Base-by-base conservation (phyloP, 1,284 basidiomycete species). In the Wallemia ichthyophaga region DNA sequence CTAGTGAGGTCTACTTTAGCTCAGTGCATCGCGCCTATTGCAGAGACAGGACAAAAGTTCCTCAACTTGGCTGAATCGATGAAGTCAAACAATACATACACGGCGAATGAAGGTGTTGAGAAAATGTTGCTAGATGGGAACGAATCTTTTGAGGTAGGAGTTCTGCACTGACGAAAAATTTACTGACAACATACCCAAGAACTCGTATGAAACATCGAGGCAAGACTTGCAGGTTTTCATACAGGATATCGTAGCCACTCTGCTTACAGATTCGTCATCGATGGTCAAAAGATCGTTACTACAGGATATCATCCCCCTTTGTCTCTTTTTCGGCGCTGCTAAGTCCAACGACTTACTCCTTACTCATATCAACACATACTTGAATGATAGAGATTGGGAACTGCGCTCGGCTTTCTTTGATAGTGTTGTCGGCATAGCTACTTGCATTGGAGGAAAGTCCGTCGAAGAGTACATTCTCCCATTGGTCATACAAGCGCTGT, bases 351-450 rank as follows among this genome's bases (percentile, higher is more conserved):
- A 98, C 64, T 83, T 92, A 1, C 73, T 99, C 3, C 73, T 98
- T 23, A 89, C 87, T 64, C 91, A 98, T 68, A 92, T 98, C 81
- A 91, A 98, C 68, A 98, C 94, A 0, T 98, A 95, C 66, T 76
- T 98, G 64, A 98, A 98, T 67, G 91, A 96, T 65, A 74, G 85
- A 11, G 87, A 94, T 66, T 96, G 92, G 91, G 71, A 84, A 24
- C 71, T 98, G 55, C 76, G 94, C 1, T 78, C 82, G 63, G 85
- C 86, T 0, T 96, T 98, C 69, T 95, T 96, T 66, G 88, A 94
- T 67, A 85, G 85, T 62, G 87, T 96, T 25, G 85, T 94, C 7
- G 86, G 86, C 61, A 86, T 99, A 1, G 92, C 88, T 3, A 84
- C 83, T 0, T 89, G 86, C 70, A 85, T 88, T 1, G 88, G 88